phyloP scores from a whole-genome alignment of 352 stramenopile genomes.

The Pelagophyceae sp. region DNA sequence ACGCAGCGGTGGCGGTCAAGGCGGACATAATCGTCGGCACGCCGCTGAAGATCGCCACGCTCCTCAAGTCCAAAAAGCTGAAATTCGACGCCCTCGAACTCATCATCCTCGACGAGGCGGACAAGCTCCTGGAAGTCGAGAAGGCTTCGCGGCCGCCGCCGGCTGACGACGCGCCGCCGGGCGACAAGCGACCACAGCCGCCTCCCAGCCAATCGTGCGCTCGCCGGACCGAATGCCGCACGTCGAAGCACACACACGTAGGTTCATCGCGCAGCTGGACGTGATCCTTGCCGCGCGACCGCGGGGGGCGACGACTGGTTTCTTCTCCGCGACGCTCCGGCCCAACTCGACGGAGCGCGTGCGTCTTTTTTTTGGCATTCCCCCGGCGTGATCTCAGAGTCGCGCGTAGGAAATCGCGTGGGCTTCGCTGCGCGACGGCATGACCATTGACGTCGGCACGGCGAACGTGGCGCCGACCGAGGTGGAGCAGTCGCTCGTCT shows the following conservation, averaged over 20 bases:
- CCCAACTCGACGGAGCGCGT: constrained; percentile 68
- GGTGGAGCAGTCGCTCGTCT: constrained; percentile 21
- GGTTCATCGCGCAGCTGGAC: constrained; percentile 92
- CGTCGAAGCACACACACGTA: constrained; percentile 35
- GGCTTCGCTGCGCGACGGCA: constrained; percentile 86
- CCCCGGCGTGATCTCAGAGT: too few relatives aligned
- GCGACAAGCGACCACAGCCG: neutral
- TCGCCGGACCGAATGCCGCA: too few relatives aligned
- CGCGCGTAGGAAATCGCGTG: too few relatives aligned
- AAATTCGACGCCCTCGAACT: constrained; percentile 36
- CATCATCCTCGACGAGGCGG: constrained; percentile 94
- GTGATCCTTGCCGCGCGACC: constrained; percentile 84
- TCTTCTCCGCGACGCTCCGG: constrained; percentile 95
- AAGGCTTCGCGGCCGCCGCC: neutral
- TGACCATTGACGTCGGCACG: constrained; percentile 78
- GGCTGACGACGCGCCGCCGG: neutral
- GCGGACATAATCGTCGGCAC: constrained; percentile 92
- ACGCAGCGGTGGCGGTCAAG: constrained; percentile 14
- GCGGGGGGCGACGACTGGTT: constrained; percentile 69
- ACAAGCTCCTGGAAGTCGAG: constrained; percentile 85
- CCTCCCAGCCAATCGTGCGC: neutral
- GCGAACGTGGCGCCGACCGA: constrained; percentile 31
- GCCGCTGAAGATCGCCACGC: constrained; percentile 38
- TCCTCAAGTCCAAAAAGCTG: neutral
- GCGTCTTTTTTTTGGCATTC: too few relatives aligned